Evolutionary conservation across 106 monocot species (phyloP).

Genomic region (Allium cepa): DNA sequence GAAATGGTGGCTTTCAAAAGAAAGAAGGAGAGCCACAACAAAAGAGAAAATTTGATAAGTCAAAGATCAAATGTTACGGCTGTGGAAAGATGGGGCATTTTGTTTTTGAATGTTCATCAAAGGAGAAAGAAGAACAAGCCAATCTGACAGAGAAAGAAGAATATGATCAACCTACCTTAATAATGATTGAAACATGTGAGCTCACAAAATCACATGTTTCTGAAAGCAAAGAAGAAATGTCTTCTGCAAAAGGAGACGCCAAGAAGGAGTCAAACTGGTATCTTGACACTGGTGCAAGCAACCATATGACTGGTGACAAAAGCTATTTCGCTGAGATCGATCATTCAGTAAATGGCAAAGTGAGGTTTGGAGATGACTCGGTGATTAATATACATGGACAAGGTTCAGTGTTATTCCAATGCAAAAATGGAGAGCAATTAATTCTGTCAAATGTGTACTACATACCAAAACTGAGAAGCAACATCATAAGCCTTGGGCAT

Average conservation of each 20-base stretch:
- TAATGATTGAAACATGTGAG: neutral
- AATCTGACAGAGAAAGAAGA: neutral
- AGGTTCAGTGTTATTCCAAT: neutral
- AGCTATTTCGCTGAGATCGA: neutral
- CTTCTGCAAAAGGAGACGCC: neutral
- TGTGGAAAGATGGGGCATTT: neutral
- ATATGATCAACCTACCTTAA: neutral
- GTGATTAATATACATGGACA: neutral
- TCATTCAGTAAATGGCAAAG: neutral
- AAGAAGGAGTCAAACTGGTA: neutral
- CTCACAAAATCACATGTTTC: neutral
- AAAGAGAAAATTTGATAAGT: neutral
- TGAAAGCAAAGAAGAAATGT: neutral
- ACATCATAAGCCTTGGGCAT: slow-evolving; percentile 7
- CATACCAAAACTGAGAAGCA: neutral
- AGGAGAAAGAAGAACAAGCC: neutral
- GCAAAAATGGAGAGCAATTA: neutral
- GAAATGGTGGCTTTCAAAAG: neutral
- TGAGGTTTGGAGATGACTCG: slow-evolving; percentile 4
- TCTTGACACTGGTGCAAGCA: neutral
- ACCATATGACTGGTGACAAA: slow-evolving; percentile 1
- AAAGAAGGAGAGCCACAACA: neutral
- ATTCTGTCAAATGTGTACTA: slow-evolving; percentile 3
- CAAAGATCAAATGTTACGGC: neutral
- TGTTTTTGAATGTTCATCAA: neutral